These are phyloP conservation scores for Gonium pectorale DNA, from an alignment of 139 green algal species.

Conservation along the genomic window DNA sequence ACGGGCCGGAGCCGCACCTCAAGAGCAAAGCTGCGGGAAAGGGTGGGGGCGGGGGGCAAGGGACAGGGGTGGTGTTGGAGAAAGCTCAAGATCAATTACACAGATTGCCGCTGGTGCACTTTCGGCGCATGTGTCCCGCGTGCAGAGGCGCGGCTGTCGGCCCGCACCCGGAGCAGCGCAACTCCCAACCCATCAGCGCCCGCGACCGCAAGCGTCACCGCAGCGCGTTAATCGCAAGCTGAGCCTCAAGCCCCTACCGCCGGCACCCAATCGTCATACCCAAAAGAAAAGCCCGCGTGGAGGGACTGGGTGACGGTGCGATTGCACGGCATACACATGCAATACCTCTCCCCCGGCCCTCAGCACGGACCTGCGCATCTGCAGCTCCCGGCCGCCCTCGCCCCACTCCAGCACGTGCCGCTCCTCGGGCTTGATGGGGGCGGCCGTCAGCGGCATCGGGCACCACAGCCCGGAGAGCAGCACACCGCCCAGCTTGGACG, in stretches of 20 bases:
- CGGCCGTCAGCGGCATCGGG: slow-evolving; percentile 19
- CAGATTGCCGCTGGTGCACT: background rate
- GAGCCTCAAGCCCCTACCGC: background rate
- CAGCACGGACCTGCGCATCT: slow-evolving; percentile 1
- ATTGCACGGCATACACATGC: background rate
- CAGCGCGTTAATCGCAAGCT: too few relatives aligned
- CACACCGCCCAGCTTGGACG: background rate
- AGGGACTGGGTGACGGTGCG: background rate
- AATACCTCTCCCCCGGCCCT: background rate
- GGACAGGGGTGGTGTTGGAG: background rate
- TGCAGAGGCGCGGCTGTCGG: background rate
- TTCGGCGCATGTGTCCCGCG: too few relatives aligned
- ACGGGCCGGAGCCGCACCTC: slow-evolving; percentile 10
- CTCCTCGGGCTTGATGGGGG: background rate
- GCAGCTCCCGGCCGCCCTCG: background rate
- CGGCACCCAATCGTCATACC: background rate
- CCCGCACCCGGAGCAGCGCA: too few relatives aligned
- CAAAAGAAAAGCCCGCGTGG: background rate
- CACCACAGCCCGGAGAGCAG: slow-evolving; percentile 34
- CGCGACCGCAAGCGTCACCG: too few relatives aligned
- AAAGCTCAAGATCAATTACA: background rate
- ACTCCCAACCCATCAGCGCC: too few relatives aligned
- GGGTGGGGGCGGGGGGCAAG: background rate
- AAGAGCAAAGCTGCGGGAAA: background rate
- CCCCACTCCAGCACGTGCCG: slow-evolving; percentile 10